Evolutionary conservation across 2,329 filamentous ascomycete species (phyloP), one percentile per base, ranked within the genome.

Genomic region (Monosporascus sp.): DNA sequence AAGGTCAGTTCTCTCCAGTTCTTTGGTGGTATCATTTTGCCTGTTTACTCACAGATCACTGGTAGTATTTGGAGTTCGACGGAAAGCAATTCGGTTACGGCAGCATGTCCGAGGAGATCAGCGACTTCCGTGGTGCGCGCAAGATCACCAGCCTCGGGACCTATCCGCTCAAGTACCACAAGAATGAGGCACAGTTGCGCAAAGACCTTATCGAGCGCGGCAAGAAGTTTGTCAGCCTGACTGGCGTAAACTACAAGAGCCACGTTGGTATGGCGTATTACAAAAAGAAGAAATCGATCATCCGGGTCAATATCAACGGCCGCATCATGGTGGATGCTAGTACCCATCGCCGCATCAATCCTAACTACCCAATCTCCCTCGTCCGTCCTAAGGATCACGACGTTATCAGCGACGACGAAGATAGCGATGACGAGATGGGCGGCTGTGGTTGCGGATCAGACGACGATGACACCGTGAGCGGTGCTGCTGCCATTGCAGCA

Each of bases 311-410:
- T 64, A 86, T 96, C 68, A 90, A 91, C 57, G 88, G 90, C 18
- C 85, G 92, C 31, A 80, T 96, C 57, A 96, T 96, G 90, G 78
- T 96, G 24, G 92, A 96, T 64, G 84, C 90, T 0, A 84, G 84
- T 3, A 89, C 88, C 42, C 91, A 95, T 71, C 83, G 90, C 8
- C 83, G 89, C 36, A 89, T 93, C 68, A 89, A 94, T 60, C 89
- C 91, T 1, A 96, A 96, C 66, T 96, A 96, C 60, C 82, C 81
- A 0, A 82, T 93, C 61, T 89, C 87, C 22, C 78, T 81, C 2
- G 84, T 96, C 51, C 85, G 86, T 48, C 82, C 88, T 0, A 86
- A 88, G 60, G 86, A 91, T 53, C 78, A 83, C 25, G 82, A 88
- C 60, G 68, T 83, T 1, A 63, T 84, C 1, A 78, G 77, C 20